These are phyloP conservation scores for Geotrichum phurueaensis DNA, from an alignment of 1,139 yeast species.

Conservation along the genomic window DNA sequence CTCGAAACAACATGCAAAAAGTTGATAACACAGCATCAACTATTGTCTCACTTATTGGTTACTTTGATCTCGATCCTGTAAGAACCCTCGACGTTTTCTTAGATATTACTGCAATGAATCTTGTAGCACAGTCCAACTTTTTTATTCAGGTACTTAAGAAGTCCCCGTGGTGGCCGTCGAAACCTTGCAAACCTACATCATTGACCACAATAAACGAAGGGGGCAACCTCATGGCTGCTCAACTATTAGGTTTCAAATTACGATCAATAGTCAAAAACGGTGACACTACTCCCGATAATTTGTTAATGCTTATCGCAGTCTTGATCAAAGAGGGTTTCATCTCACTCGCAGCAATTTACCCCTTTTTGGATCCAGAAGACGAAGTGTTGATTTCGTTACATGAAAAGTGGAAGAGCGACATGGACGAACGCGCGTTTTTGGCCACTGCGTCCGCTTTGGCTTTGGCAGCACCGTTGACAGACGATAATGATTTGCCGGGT, in stretches of 20 bases:
- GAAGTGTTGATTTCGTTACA: slow-evolving; percentile 43
- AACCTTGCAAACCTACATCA: slow-evolving; percentile 36
- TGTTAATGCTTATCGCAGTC: slow-evolving; percentile 45
- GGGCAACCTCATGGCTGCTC: slow-evolving; percentile 57
- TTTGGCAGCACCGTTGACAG: slow-evolving; percentile 74
- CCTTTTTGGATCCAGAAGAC: slow-evolving; percentile 47
- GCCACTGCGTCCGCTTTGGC: slow-evolving; percentile 80
- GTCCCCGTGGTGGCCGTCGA: slow-evolving; percentile 64
- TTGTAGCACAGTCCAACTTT: slow-evolving; percentile 45
- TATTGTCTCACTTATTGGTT: slow-evolving; percentile 62
- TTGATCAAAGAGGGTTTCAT: slow-evolving; percentile 66
- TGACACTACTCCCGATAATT: slow-evolving; percentile 43
- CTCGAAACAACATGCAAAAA: slow-evolving; percentile 41
- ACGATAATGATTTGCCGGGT: slow-evolving; percentile 43
- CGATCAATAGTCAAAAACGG: slow-evolving; percentile 32
- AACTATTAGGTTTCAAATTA: slow-evolving; percentile 55
- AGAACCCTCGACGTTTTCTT: slow-evolving; percentile 60
- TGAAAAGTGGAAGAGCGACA: slow-evolving; percentile 43
- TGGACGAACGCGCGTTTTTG: slow-evolving; percentile 56
- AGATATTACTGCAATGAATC: slow-evolving; percentile 44
- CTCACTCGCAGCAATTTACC: slow-evolving; percentile 57
- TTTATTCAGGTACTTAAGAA: slow-evolving; percentile 45
- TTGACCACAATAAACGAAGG: slow-evolving; percentile 40
- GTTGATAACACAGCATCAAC: slow-evolving; percentile 46
- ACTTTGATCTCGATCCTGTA: slow-evolving; percentile 70